Evolutionary conservation across 305 asterid species (phyloP).

Genomic region (Rubia peregrina): DNA sequence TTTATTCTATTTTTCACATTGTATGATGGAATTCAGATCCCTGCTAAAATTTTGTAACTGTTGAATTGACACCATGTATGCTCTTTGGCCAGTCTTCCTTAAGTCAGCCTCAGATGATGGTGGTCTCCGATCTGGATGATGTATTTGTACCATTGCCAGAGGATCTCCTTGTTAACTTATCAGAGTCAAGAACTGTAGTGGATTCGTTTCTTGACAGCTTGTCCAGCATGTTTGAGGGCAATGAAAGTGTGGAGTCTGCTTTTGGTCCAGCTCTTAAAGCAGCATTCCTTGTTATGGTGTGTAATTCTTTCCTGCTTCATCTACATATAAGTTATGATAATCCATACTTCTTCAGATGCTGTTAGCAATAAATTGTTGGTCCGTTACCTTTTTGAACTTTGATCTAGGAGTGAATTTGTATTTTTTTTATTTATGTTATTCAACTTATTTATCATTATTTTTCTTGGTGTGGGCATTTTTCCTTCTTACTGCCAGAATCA

Average conservation of each 20-base stretch:
- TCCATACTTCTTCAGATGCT: neutral
- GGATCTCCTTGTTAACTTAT: slow-evolving; percentile 93
- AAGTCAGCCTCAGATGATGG: slow-evolving; percentile 98
- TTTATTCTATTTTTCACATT: slow-evolving; percentile 11
- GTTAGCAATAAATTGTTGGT: neutral
- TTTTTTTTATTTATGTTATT: neutral
- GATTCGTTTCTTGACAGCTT: slow-evolving; percentile 92
- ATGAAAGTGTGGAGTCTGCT: slow-evolving; percentile 89
- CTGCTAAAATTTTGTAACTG: neutral
- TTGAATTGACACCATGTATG: slow-evolving; percentile 18
- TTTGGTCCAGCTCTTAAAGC: slow-evolving; percentile 99
- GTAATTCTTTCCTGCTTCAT: slow-evolving; percentile 23
- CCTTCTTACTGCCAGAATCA: slow-evolving; percentile 58
- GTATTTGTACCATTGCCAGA: slow-evolving; percentile 93
- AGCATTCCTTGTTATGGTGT: slow-evolving; percentile 91
- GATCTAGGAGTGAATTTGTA: neutral
- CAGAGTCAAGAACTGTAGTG: slow-evolving; percentile 89
- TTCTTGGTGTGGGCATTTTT: slow-evolving; percentile 5
- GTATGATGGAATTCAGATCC: neutral
- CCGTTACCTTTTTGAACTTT: slow-evolving; percentile 9
- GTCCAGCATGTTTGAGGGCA: slow-evolving; percentile 86
- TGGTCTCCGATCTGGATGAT: slow-evolving; percentile 92
- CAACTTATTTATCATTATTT: slow-evolving; percentile 6
- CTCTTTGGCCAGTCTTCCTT: slow-evolving; percentile 73
- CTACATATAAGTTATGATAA: neutral